Evolutionary conservation across 805 yeast genomes (phyloP), one percentile per base, ranked within the genome.

Genomic region (Candida ortonii): DNA sequence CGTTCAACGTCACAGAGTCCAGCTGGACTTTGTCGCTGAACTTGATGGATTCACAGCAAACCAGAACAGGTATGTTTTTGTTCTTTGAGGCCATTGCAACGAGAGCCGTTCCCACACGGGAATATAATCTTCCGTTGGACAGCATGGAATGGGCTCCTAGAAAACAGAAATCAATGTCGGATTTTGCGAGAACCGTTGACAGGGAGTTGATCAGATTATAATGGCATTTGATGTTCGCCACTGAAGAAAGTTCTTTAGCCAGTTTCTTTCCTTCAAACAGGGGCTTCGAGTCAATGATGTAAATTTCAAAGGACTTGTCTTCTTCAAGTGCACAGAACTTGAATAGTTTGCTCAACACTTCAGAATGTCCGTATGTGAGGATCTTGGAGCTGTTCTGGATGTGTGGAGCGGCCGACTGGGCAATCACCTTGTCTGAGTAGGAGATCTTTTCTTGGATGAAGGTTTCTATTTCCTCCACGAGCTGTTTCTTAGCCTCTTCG

Each of bases 131-230:
- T 1, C 98, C 98, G 55, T 93, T 93, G 7, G 97, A 87, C 38
- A 93, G 71, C 85, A 93, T 88, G 20, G 97, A 94, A 57, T 93
- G 97, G 0, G 97, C 97, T 11, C 98, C 98, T 22, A 93, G 67
- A 59, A 93, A 83, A 6, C 93, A 95, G 46, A 84, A 82, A 49
- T 93, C 93, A 21, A 93, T 90, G 57, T 85, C 88, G 0, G 59
- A 45, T 35, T 53, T 49, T 48, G 81, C 84, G 50, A 93, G 71
- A 7, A 87, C 79, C 16, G 93, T 78, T 3, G 89, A 76, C 31
- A 93, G 67, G 13, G 95, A 82, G 35, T 80, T 82, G 40, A 93
- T 76, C 44, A 88, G 64, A 14, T 83, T 84, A 53, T 93, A 93
- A 32, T 86, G 81, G 33, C 84, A 71, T 47, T 80, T 78, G 34